A percentile compares a stretch with the other conserved stretches of the same genome.
phyloP scores from a whole-genome alignment of 495 filamentous ascomycete species.

The Aspergillus mulundensis region DNA sequence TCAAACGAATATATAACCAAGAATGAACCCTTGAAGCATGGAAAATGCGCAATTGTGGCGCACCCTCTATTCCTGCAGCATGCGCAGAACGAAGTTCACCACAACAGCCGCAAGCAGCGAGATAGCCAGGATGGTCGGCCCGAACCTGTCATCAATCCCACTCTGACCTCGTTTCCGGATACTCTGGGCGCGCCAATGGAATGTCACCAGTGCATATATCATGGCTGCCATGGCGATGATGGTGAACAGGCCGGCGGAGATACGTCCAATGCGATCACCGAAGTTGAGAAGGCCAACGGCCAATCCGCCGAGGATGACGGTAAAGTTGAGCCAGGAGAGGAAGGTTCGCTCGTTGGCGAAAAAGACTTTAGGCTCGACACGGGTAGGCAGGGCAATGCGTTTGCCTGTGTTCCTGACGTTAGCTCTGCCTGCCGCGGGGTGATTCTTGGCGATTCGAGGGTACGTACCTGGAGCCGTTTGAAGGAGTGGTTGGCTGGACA shows the following conservation, averaged over 20 bases:
- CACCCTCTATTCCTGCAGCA: slow-evolving; percentile 47
- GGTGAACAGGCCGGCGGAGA: slow-evolving; percentile 90
- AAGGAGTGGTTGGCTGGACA: slow-evolving; percentile 96
- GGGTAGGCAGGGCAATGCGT: slow-evolving; percentile 94
- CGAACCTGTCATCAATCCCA: slow-evolving; percentile 93
- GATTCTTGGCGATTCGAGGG: background rate
- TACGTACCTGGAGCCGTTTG: slow-evolving; percentile 68
- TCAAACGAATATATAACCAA: background rate
- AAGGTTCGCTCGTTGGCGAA: slow-evolving; percentile 99
- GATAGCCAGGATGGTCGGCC: slow-evolving; percentile 83
- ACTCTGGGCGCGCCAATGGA: slow-evolving; percentile 93
- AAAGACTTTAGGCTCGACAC: slow-evolving; percentile 99
- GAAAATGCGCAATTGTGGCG: background rate
- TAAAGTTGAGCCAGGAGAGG: slow-evolving; percentile 99
- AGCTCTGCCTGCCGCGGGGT: background rate
- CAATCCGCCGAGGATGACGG: slow-evolving; percentile 92
- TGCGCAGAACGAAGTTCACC: slow-evolving; percentile 88
- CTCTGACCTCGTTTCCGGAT: slow-evolving; percentile 88
- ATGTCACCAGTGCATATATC: slow-evolving; percentile 91
- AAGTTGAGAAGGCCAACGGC: slow-evolving; percentile 98
- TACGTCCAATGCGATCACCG: slow-evolving; percentile 86
- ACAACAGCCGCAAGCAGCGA: slow-evolving; percentile 80
- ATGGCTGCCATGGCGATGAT: slow-evolving; percentile 91
- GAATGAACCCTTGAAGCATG: background rate
- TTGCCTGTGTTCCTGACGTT: slow-evolving; percentile 58